Percentiles rank a stretch among this genome's conserved stretches.
phyloP scores from a whole-genome alignment of 1,284 basidiomycete genomes.

The Rhodotorula sp. region DNA sequence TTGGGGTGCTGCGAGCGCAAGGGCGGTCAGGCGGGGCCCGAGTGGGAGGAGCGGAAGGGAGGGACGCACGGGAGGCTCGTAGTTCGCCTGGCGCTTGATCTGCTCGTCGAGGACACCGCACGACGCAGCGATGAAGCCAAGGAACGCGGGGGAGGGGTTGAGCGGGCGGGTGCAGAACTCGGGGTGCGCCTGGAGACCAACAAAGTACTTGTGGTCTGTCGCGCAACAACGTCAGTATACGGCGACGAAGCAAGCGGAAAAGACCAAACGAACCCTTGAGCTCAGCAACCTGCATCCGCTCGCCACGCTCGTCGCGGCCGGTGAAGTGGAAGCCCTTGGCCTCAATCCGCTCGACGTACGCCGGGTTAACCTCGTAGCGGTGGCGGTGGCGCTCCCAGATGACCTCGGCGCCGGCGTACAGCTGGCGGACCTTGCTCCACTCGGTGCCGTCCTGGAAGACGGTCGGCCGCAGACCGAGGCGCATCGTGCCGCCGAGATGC shows the following conservation, averaged over 20 bases:
- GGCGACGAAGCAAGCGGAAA: not conserved
- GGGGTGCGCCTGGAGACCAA: conserved; percentile 94
- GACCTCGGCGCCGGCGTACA: conserved; percentile 81
- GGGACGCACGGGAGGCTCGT: conserved; percentile 53
- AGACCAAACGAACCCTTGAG: conserved; percentile 63
- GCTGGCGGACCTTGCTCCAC: conserved; percentile 69
- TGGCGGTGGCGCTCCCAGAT: conserved; percentile 98
- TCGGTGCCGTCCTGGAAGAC: conserved; percentile 69
- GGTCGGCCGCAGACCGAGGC: conserved; percentile 90
- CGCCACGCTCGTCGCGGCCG: conserved; percentile 92
- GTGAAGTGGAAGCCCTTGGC: conserved; percentile 77
- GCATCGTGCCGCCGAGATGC: conserved; percentile 98
- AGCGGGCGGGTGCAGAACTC: conserved; percentile 99
- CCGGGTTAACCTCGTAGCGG: conserved; percentile 95
- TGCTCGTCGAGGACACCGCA: conserved; percentile 78
- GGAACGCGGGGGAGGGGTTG: conserved; percentile 96
- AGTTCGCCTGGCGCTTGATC: conserved; percentile 64
- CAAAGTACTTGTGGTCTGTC: conserved; percentile 89
- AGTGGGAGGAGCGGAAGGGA: not conserved
- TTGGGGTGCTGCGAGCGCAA: conserved; percentile 25
- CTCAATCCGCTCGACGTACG: conserved; percentile 74
- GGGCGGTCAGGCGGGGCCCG: not conserved
- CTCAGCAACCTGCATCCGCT: conserved; percentile 97
- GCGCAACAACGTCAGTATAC: not conserved
- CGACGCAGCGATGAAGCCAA: conserved; percentile 90